Percentiles rank a stretch among this genome's conserved stretches.
These are phyloP conservation scores for Tilletia caries DNA, from an alignment of 1,284 basidiomycete genomes.

Conservation along the genomic window DNA sequence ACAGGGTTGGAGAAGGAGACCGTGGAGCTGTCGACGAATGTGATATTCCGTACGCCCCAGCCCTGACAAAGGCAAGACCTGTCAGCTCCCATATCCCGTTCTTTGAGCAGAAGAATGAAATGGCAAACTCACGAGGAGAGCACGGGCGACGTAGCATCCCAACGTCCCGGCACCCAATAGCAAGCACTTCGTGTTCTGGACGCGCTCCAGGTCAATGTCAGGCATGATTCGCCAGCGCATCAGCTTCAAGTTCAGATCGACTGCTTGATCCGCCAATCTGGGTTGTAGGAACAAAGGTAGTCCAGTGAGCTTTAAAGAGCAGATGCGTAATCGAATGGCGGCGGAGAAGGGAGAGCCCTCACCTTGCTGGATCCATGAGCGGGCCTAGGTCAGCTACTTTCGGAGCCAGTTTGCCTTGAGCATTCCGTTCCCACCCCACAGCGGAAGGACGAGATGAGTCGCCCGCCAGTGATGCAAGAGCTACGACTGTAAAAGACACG, in stretches of 20 bases:
- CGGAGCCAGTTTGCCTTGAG: slow-evolving; percentile 76
- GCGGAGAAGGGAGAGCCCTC: not conserved
- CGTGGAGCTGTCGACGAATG: slow-evolving; percentile 80
- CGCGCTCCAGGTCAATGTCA: slow-evolving; percentile 77
- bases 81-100: not conserved
- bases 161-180: slow-evolving; percentile 91
- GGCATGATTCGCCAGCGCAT: slow-evolving; percentile 98
- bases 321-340: too few species aligned
- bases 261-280: slow-evolving; percentile 88
- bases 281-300: not conserved
- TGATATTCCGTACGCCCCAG: slow-evolving; percentile 92
- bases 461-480: slow-evolving; percentile 18
- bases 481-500: too few species aligned
- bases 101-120: not conserved
- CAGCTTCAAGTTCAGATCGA: slow-evolving; percentile 92
- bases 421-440: slow-evolving; percentile 93
- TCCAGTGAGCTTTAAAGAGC: too few species aligned
- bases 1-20: slow-evolving; percentile 98
- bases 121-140: slow-evolving; percentile 61
- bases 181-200: slow-evolving; percentile 75
- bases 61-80: slow-evolving; percentile 23
- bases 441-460: slow-evolving; percentile 59
- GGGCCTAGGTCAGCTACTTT: slow-evolving; percentile 86
- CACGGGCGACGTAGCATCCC: slow-evolving; percentile 91
- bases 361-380: slow-evolving; percentile 78